These are phyloP conservation scores for Candida coquimbonensis DNA, from an alignment of 805 yeast species.

Conservation along the genomic window DNA sequence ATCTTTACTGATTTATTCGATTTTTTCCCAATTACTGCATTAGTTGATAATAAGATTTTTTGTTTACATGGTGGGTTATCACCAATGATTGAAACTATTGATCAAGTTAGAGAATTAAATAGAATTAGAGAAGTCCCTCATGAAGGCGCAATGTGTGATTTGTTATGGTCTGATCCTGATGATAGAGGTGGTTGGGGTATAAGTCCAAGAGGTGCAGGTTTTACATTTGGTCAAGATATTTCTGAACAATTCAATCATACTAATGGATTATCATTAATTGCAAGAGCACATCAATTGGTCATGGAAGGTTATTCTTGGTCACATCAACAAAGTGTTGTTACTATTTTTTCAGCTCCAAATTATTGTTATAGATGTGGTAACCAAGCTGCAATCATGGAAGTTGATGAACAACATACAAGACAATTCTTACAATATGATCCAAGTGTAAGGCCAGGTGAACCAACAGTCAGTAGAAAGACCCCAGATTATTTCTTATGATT, in stretches of 20 bases:
- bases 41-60: conserved; percentile 84
- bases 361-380: conserved; percentile 97
- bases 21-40: conserved; percentile 88
- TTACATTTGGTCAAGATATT: conserved; percentile 94
- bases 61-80: conserved; percentile 94
- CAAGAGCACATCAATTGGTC: conserved; percentile 95
- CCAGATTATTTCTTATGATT: conserved; percentile 75
- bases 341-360: conserved; percentile 92
- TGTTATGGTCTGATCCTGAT: conserved; percentile 96
- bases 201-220: conserved; percentile 97
- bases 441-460: conserved; percentile 95
- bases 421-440: conserved; percentile 95
- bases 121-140: conserved; percentile 95
- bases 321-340: conserved; percentile 89
- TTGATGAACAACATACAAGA: conserved; percentile 87
- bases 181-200: conserved; percentile 98
- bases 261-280: conserved; percentile 75
- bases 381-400: conserved; percentile 98
- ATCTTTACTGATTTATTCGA: conserved; percentile 87
- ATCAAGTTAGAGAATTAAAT: conserved; percentile 84
- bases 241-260: conserved; percentile 91
- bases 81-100: conserved; percentile 90
- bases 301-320: conserved; percentile 97
- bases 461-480: conserved; percentile 92
- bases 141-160: conserved; percentile 96